These are phyloP conservation scores for Alopecurus myosuroides DNA, from an alignment of 176 grass and related monocot genomes.

Conservation along the genomic window DNA sequence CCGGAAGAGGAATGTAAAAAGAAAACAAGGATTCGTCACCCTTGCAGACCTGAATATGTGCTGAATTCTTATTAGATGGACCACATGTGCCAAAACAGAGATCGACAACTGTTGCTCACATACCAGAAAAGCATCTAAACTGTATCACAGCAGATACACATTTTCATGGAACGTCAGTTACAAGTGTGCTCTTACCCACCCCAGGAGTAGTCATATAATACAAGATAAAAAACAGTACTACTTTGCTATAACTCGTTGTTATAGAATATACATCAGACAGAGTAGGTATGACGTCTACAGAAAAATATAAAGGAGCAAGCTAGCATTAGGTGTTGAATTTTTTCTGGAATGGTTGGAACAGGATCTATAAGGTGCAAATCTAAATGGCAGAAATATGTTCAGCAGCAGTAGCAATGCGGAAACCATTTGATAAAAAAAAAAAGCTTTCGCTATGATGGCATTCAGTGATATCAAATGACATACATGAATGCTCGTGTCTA, in stretches of 20 bases:
- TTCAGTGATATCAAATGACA: neutral
- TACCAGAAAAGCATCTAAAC: neutral
- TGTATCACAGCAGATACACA: neutral
- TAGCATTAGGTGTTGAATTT: neutral
- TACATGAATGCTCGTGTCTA: neutral
- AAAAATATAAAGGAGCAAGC: neutral
- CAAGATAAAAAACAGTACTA: neutral
- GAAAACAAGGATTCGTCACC: neutral
- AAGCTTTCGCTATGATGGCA: neutral
- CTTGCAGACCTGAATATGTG: neutral
- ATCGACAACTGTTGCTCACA: neutral
- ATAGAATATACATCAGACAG: neutral
- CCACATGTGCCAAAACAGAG: neutral
- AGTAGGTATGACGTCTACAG: neutral
- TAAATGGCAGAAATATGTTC: neutral
- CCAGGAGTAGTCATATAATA: neutral
- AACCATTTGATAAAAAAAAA: neutral
- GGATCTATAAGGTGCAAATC: neutral
- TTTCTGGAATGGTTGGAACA: neutral
- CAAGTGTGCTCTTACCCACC: neutral
- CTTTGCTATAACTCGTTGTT: neutral
- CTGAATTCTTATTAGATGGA: neutral
- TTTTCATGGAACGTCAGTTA: neutral
- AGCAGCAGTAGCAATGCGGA: neutral
- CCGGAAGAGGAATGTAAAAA: neutral